Percentiles rank a stretch among this genome's conserved stretches.
phyloP scores from a whole-genome alignment of 2,329 filamentous ascomycete genomes.

The Gnomoniopsis smithogilvyi region DNA sequence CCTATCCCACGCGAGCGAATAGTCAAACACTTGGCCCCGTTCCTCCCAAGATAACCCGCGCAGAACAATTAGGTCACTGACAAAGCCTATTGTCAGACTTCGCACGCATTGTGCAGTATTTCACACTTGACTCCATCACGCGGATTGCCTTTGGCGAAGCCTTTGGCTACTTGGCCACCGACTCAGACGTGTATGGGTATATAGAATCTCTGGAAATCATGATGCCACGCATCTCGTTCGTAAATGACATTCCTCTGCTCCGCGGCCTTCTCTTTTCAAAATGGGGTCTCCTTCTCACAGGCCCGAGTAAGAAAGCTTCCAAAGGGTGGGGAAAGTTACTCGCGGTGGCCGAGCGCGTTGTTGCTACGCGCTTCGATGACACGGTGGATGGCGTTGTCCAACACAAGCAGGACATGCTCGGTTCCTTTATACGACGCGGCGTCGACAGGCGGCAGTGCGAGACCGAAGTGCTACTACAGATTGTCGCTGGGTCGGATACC shows the following conservation, averaged over 20 bases:
- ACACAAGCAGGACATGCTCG: background rate
- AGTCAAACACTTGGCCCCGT: background rate
- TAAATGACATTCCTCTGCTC: constrained; percentile 31
- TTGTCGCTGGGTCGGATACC: constrained; percentile 14
- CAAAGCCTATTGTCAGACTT: constrained; percentile 31
- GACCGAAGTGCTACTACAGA: constrained; percentile 28
- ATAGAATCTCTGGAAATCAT: constrained; percentile 21
- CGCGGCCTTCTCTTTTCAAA: constrained; percentile 19
- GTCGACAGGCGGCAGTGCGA: constrained; percentile 39
- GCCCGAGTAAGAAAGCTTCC: background rate
- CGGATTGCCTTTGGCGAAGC: constrained; percentile 42
- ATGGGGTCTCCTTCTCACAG: background rate
- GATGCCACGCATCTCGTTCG: background rate
- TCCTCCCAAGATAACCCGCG: background rate
- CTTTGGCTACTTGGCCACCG: constrained; percentile 40
- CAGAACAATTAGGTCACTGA: background rate
- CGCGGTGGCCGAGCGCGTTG: background rate
- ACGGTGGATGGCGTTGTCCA: constrained; percentile 34
- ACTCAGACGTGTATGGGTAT: constrained; percentile 42
- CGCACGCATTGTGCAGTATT: constrained; percentile 40
- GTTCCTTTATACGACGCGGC: constrained; percentile 22
- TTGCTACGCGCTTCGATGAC: constrained; percentile 12
- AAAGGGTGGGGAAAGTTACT: background rate
- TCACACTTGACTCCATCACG: constrained; percentile 50
- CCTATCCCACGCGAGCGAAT: background rate